Evolutionary conservation across 2,329 filamentous ascomycete species (phyloP).

Genomic region (Magnaporthales sp.): DNA sequence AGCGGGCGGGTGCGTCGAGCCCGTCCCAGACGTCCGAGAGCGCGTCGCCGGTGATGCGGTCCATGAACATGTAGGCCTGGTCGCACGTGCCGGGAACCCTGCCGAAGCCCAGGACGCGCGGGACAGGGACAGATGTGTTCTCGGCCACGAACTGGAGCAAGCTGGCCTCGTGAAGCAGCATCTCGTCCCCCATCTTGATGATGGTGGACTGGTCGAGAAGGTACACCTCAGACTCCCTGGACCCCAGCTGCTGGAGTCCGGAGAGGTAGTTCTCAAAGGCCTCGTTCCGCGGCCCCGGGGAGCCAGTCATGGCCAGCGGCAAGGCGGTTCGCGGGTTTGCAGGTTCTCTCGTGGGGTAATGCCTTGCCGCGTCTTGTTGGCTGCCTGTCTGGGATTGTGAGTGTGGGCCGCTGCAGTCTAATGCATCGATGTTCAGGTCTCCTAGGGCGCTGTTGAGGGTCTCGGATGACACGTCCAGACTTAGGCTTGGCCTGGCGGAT

Average conservation of each 20-base stretch:
- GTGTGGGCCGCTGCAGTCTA: neutral
- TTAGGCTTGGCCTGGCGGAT: neutral
- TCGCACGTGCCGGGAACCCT: neutral
- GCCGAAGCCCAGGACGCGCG: constrained; percentile 5
- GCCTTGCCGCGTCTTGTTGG: neutral
- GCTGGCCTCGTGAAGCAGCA: constrained; percentile 5
- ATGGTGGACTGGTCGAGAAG: neutral
- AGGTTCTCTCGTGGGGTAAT: neutral
- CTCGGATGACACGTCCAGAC: neutral
- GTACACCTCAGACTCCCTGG: neutral
- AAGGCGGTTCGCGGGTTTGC: neutral
- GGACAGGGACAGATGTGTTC: constrained; percentile 7
- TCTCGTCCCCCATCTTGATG: constrained; percentile 2
- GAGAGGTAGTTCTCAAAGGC: neutral
- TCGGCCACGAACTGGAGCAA: constrained; percentile 5
- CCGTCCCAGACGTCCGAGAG: constrained; percentile 1
- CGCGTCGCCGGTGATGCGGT: neutral
- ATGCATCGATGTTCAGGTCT: neutral
- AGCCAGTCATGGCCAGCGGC: neutral
- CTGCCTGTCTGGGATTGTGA: neutral
- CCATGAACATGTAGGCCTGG: constrained; percentile 8
- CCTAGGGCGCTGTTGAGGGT: neutral
- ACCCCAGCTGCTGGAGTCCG: neutral
- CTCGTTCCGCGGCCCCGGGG: neutral
- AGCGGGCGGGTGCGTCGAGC: neutral